phyloP scores from a whole-genome alignment of 352 stramenopile genomes.

The Pythium grandisporangium region DNA sequence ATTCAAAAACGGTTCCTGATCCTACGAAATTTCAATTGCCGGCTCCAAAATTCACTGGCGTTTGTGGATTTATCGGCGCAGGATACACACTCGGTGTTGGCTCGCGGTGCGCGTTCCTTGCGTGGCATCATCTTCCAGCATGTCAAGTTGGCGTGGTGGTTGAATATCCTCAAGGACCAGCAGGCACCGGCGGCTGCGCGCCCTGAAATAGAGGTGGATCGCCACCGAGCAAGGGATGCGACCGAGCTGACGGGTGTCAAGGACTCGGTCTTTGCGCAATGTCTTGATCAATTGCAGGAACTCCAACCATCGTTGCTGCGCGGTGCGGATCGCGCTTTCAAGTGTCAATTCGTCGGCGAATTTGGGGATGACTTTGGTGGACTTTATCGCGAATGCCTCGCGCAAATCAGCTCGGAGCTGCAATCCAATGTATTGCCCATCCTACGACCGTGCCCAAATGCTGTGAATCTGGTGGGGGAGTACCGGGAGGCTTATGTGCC shows the following conservation, averaged over 20 bases:
- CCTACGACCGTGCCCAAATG: slow-evolving; percentile 86
- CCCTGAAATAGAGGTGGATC: slow-evolving; percentile 83
- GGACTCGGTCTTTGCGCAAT: slow-evolving; percentile 81
- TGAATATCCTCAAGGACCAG: slow-evolving; percentile 81
- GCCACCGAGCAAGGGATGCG: slow-evolving; percentile 58
- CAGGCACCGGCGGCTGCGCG: slow-evolving; percentile 68
- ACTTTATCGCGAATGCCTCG: slow-evolving; percentile 84
- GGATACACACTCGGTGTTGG: slow-evolving; percentile 56
- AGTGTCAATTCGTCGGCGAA: slow-evolving; percentile 88
- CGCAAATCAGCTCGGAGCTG: slow-evolving; percentile 82
- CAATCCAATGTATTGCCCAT: slow-evolving; percentile 80
- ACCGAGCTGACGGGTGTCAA: slow-evolving; percentile 43
- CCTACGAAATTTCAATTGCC: slow-evolving; percentile 82
- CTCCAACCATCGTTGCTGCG: slow-evolving; percentile 82
- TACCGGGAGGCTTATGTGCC: slow-evolving; percentile 86
- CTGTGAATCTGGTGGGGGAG: slow-evolving; percentile 67
- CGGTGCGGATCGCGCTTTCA: slow-evolving; percentile 83
- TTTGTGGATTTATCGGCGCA: slow-evolving; percentile 76
- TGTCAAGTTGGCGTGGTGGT: slow-evolving; percentile 85
- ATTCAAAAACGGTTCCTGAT: slow-evolving; percentile 80
- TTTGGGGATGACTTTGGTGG: slow-evolving; percentile 88
- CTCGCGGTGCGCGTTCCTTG: slow-evolving; percentile 38
- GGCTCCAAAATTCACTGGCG: slow-evolving; percentile 75
- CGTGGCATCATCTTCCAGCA: slow-evolving; percentile 79
- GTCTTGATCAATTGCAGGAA: slow-evolving; percentile 76